phyloP scores from a whole-genome alignment of 306 rosid genomes.

The Malus sylvestris region DNA sequence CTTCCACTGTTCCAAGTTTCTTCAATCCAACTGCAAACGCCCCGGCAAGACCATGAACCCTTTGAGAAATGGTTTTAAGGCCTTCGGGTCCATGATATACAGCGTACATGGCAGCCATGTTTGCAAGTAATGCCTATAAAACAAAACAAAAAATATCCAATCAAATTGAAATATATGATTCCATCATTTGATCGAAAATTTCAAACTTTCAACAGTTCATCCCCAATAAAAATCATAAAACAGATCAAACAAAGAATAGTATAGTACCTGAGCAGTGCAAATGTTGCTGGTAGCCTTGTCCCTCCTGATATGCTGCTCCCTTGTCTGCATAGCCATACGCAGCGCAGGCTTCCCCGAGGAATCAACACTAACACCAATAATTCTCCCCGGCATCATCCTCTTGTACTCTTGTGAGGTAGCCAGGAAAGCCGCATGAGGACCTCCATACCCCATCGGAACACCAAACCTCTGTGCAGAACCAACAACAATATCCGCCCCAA shows the following conservation, averaged over 20 bases:
- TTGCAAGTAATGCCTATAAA: slow-evolving; percentile 88
- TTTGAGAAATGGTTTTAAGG: slow-evolving; percentile 67
- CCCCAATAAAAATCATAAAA: neutral
- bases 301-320: slow-evolving; percentile 98
- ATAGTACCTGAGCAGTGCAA: slow-evolving; percentile 95
- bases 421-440: slow-evolving; percentile 96
- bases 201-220: neutral
- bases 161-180: neutral
- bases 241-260: neutral
- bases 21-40: slow-evolving; percentile 75
- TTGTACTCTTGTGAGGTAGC: slow-evolving; percentile 99
- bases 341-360: slow-evolving; percentile 84
- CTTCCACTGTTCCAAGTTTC: slow-evolving; percentile 86
- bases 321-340: slow-evolving; percentile 99
- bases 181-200: neutral
- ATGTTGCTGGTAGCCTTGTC: slow-evolving; percentile 99
- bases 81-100: slow-evolving; percentile 99
- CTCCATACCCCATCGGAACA: slow-evolving; percentile 99
- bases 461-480: slow-evolving; percentile 98
- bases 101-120: slow-evolving; percentile 99
- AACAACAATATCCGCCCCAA: slow-evolving; percentile 96
- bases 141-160: slow-evolving; percentile 18
- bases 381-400: slow-evolving; percentile 99
- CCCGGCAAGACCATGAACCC: slow-evolving; percentile 97
- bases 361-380: slow-evolving; percentile 92